Base-by-base conservation (phyloP, 345 rosid genomes). In the Pelargonium nanum region DNA sequence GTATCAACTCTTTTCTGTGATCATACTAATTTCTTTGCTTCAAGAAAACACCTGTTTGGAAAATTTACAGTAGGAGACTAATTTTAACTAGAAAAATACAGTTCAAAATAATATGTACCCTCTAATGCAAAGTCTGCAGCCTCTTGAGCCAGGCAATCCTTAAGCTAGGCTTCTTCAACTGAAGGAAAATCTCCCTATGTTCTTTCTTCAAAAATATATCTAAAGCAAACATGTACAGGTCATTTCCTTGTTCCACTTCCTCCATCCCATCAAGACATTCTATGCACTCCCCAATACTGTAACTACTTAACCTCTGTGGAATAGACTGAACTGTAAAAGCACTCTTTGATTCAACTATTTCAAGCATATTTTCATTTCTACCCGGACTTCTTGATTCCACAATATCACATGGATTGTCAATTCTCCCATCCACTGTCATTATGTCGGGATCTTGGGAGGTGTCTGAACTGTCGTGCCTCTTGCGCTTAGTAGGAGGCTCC, bases 231-330 rank as follows among this genome's bases (percentile, higher is more conserved):
- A 80, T 24, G 71, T 80, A 77, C 24, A 80, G 70, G 54, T 72
- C 76, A 70, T 77, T 63, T 4, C 81, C 82, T 70, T 71, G 69
- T 62, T 75, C 82, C 57, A 75, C 62, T 59, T 80, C 81, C 53
- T 67, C 74, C 84, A 82, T 73, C 56, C 67, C 34, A 60, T 82
- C 84, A 57, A 79, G 79, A 74, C 79, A 70, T 30, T 77, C 76
- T 0, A 77, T 79, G 74, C 87, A 79, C 59, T 77, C 80, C 4
- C 79, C 79, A 20, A 82, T 77, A 6, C 70, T 71, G 26, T 70
- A 80, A 26, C 19, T 45, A 24, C 23, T 65, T 72, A 69, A 74
- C 5, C 24, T 69, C 7, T 68, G 56, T n/a, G 70, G 68, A 61
- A 58, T 70, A 58, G 63, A 63, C 24, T 26, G 70, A 48, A 66